These are phyloP conservation scores for Colletotrichum sp. DNA, from an alignment of 2,329 filamentous ascomycete species.

Conservation along the genomic window DNA sequence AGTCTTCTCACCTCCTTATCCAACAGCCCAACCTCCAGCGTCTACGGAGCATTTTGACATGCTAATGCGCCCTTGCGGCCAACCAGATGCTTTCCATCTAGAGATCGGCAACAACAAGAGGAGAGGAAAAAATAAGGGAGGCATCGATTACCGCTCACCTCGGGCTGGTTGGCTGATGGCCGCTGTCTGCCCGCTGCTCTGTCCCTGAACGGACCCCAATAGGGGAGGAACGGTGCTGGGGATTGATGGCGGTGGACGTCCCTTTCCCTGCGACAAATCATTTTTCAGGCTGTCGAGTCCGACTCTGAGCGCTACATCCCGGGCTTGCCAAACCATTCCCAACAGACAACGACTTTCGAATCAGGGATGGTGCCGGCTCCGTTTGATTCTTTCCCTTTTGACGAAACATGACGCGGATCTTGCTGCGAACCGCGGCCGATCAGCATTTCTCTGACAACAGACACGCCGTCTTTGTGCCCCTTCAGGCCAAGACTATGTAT, in stretches of 20 bases:
- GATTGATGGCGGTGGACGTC: neutral
- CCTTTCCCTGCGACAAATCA: neutral
- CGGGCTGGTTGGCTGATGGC: neutral
- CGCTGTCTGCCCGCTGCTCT: neutral
- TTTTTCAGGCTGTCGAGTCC: neutral
- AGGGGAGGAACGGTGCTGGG: neutral
- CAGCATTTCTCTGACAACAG: slow-evolving; percentile 10
- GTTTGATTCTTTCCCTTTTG: neutral
- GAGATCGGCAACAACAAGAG: neutral
- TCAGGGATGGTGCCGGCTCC: slow-evolving; percentile 7
- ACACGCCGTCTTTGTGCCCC: neutral
- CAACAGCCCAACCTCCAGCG: neutral
- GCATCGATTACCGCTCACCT: neutral
- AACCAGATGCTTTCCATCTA: neutral
- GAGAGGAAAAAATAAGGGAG: neutral
- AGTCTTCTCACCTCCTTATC: neutral
- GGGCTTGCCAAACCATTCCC: neutral
- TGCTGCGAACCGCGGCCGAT: slow-evolving; percentile 11
- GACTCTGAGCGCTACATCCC: neutral
- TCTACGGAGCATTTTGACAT: neutral
- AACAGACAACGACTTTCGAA: neutral
- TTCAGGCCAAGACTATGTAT: neutral
- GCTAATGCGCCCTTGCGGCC: neutral
- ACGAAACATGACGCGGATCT: slow-evolving; percentile 15
- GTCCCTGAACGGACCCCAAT: neutral